Evolutionary conservation across 176 grass and related monocot genomes (phyloP), one percentile per base, ranked within the genome.

Genomic region (Oryza longistaminata): DNA sequence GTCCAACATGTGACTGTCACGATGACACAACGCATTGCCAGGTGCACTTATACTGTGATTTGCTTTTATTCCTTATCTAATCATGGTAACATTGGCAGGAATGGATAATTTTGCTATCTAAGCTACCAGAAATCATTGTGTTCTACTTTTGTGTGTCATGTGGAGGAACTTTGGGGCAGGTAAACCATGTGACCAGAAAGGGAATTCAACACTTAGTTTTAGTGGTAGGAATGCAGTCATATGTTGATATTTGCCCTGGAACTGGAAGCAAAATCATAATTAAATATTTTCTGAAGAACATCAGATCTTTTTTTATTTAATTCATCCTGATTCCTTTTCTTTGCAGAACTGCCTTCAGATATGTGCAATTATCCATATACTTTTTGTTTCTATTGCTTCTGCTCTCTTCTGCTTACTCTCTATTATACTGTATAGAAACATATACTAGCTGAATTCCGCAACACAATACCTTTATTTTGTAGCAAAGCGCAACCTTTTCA

Each of bases 181-280:
- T 75, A 75, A 69, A 84, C 76, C 50, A 81, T 70, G 70, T 80
- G 71, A 37, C 25, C 5, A 74, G 19, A 80, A 83, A 67, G 14
- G 2, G 21, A 78, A 64, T 73, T 88, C 37, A 26, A 31, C 9
- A 26, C 37, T 62, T 66, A 10, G 50, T 24, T 66, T 61, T 62
- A 76, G 78, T 73, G 22, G 71, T 35, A 66, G 6, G 31, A 82
- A 85, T 31, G 17, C 17, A 22, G 1, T 27, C 22, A 64, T 40
- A 26, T 9, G 7, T 14, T 3, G 13, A 73, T 58, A n/a, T 17
- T 84, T 31, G 6, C 37, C 9, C 3, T 14, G 2, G 66, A 35
- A 35, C 34, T 35, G 34, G 50, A 67, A 29, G 34, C 3, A 46
- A 76, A 24, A 48, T 2, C 60, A 5, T 45, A 24, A 48, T 24